Percentiles rank a stretch among this genome's conserved stretches.
Evolutionary conservation across 1,284 basidiomycete genomes (phyloP).

Genomic region (Takashimella koratensis): DNA sequence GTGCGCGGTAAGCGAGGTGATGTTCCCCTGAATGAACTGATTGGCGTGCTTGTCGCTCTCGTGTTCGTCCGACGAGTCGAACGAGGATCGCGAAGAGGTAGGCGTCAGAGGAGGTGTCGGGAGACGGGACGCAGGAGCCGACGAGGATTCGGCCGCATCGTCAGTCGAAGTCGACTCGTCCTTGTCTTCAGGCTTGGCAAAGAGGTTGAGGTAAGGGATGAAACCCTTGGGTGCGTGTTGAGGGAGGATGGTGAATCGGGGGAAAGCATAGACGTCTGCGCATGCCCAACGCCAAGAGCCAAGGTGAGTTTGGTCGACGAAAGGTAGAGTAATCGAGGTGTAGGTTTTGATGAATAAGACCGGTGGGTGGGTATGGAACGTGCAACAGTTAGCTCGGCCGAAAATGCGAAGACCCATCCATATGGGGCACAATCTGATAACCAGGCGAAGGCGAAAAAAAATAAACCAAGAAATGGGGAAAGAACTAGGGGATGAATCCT

Average conservation of each 20-base stretch:
- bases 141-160: neutral
- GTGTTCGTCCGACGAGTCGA: neutral
- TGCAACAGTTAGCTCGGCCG: too few species aligned
- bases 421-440: neutral
- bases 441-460: too few species aligned
- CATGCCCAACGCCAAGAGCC: too few species aligned
- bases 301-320: neutral
- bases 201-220: slow-evolving; percentile 61
- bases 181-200: slow-evolving; percentile 22
- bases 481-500: neutral
- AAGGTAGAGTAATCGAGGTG: neutral
- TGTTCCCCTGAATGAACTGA: slow-evolving; percentile 52
- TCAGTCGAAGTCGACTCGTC: neutral
- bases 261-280: slow-evolving; percentile 53
- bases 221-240: slow-evolving; percentile 55
- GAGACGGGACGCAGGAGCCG: neutral
- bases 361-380: too few species aligned
- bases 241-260: slow-evolving; percentile 51
- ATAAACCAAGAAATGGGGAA: slow-evolving; percentile 12
- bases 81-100: neutral
- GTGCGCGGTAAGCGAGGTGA: slow-evolving; percentile 53
- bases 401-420: too few species aligned
- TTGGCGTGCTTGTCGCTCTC: slow-evolving; percentile 32
- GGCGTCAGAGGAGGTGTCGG: slow-evolving; percentile 7
- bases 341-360: too few species aligned